phyloP scores from a whole-genome alignment of 768 basidiomycete genomes.

The Tulasnella sp. region DNA sequence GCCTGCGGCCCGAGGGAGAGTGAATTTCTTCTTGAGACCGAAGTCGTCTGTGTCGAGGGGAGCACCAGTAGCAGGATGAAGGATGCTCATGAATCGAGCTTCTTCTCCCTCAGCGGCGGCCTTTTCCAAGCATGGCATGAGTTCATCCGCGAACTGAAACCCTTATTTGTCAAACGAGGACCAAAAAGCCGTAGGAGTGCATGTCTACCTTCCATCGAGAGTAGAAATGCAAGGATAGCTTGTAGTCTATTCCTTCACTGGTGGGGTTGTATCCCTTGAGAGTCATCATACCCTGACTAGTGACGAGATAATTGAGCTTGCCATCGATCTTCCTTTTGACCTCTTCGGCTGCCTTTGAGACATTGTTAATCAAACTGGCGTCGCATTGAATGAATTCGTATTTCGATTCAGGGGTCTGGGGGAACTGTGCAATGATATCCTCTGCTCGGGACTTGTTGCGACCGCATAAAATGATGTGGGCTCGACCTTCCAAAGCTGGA shows the following conservation, averaged over 20 bases:
- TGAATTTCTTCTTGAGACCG: slow-evolving; percentile 30
- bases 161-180: not conserved
- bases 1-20: not conserved
- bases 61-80: slow-evolving; percentile 3
- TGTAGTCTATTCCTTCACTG: slow-evolving; percentile 31
- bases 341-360: slow-evolving; percentile 21
- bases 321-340: not conserved
- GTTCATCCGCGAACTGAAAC: slow-evolving; percentile 27
- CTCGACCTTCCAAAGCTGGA: slow-evolving; percentile 23
- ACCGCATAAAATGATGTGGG: slow-evolving; percentile 33
- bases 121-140: slow-evolving; percentile 28
- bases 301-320: slow-evolving; percentile 31
- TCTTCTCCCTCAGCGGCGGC: slow-evolving; percentile 30
- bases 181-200: too few species aligned
- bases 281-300: slow-evolving; percentile 25
- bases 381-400: slow-evolving; percentile 39
- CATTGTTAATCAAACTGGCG: slow-evolving; percentile 33
- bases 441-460: slow-evolving; percentile 32
- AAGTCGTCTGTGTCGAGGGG: slow-evolving; percentile 16
- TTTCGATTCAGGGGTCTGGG: slow-evolving; percentile 26
- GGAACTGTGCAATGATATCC: slow-evolving; percentile 31
- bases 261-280: slow-evolving; percentile 19
- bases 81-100: slow-evolving; percentile 26
- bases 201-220: slow-evolving; percentile 29
- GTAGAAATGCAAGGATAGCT: slow-evolving; percentile 31